Evolutionary conservation across 1,284 basidiomycete genomes (phyloP), one percentile per base, ranked within the genome.

Genomic region (Athelia sp.): DNA sequence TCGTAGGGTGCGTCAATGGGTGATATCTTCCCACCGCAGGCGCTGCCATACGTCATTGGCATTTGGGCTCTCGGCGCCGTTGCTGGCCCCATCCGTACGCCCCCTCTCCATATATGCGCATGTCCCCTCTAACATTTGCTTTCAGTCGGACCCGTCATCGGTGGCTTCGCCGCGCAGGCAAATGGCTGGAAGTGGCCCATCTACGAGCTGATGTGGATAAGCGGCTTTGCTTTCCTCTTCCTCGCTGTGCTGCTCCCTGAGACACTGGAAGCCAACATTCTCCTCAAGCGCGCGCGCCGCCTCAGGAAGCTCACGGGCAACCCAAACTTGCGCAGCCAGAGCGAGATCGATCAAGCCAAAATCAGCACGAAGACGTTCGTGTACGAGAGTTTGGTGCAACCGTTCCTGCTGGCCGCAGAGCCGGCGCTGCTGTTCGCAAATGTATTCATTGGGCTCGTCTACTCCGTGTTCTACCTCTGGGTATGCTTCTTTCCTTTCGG

Each of bases 1-100:
- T 11, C n/a, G 32, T 34, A 34, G 32, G 60, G 59, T 11, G 60
- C 58, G 9, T 57, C 56, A 1, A 59, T 62, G 50, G 54, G 47
- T 1, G 60, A 62, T 40, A 56, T 61, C 40, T 62, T 54, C 45
- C 54, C 9, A 18, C 32, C 8, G 38, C 77, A 50, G 71, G 72
- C 19, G 68, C 81, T 34, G 10, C 79, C 81, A 4, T 73, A 78
- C 35, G 81, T 80, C 0, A 70, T 86, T 51, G 73, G 75, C 3
- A 54, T 82, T 51, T 84, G 82, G 68, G 67, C 75, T 4, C 59
- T 82, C 3, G 77, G 78, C 2, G 81, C 81, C 2, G 79, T 81
- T 46, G 73, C 74, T 4, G 75, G n/a, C n/a, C n/a, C n/a, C n/a
- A n/a, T n/a, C n/a, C n/a, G 75, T 11, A 75, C 75, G 13, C 68